Evolutionary conservation across 805 yeast species (phyloP).

Genomic region (Candida ovalis): DNA sequence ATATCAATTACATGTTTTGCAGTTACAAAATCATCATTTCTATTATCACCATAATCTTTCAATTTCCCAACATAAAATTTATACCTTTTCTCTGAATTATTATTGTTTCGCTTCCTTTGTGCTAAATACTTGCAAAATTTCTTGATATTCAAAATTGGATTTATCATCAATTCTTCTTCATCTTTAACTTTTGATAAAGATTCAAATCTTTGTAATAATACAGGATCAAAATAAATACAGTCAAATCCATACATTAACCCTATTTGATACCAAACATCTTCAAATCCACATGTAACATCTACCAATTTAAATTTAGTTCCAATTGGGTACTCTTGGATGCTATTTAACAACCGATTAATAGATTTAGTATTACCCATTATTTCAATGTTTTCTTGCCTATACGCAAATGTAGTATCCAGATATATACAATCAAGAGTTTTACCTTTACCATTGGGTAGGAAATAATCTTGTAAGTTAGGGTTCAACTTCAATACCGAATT

Average conservation of each 20-base stretch:
- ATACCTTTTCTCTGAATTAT: background rate
- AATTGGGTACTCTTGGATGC: constrained; percentile 11
- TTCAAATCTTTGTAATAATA: background rate
- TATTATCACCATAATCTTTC: background rate
- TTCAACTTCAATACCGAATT: constrained; percentile 5
- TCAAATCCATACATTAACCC: constrained; percentile 3
- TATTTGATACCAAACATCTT: constrained; percentile 17
- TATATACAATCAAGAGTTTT: constrained; percentile 10
- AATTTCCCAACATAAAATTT: background rate
- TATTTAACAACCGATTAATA: constrained; percentile 6
- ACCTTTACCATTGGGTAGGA: background rate
- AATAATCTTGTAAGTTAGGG: background rate
- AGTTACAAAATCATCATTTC: constrained; percentile 1
- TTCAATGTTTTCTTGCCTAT: constrained; percentile 8
- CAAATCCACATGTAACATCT: constrained; percentile 15
- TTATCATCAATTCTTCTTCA: constrained; percentile 4
- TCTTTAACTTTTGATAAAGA: background rate
- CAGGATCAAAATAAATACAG: constrained; percentile 1
- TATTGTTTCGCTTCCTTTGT: background rate
- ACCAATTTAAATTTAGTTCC: constrained; percentile 13
- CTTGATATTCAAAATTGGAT: constrained; percentile 1
- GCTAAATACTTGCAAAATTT: background rate
- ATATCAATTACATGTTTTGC: constrained; percentile 13
- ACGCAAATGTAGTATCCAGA: constrained; percentile 20
- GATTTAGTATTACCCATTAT: constrained; percentile 13